Evolutionary conservation across 345 rosid genomes (phyloP).

Genomic region (Eucalyptus marginata): DNA sequence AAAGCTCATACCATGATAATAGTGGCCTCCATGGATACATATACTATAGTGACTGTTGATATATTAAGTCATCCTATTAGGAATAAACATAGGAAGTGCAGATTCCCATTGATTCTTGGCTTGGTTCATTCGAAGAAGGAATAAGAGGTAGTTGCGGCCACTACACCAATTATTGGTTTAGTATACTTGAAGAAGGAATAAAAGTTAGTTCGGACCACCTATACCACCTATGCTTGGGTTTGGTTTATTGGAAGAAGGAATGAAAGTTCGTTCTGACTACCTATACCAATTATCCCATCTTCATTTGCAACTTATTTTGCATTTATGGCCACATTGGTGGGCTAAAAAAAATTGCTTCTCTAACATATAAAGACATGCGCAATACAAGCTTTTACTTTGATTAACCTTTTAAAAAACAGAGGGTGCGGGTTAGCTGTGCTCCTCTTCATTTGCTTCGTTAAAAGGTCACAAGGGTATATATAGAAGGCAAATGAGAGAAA

Average conservation of each 20-base stretch:
- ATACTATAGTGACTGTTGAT: neutral
- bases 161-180: neutral
- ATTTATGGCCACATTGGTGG: neutral
- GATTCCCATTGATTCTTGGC: neutral
- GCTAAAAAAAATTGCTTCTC: neutral
- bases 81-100: neutral
- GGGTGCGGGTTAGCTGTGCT: neutral
- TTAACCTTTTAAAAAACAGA: neutral
- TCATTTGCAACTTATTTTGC: neutral
- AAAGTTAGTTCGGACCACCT: neutral
- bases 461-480: neutral
- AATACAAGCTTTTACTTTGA: neutral
- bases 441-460: neutral
- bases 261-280: neutral
- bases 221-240: neutral
- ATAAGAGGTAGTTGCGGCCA: neutral
- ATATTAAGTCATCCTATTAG: neutral
- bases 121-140: neutral
- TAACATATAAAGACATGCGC: neutral
- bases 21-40: neutral
- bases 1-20: neutral
- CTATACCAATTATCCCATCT: neutral
- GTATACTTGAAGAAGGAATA: neutral
- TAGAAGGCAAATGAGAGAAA: neutral
- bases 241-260: neutral